phyloP scores from a whole-genome alignment of 148 eudicot genomes.

The Salicornia ramosissima region DNA sequence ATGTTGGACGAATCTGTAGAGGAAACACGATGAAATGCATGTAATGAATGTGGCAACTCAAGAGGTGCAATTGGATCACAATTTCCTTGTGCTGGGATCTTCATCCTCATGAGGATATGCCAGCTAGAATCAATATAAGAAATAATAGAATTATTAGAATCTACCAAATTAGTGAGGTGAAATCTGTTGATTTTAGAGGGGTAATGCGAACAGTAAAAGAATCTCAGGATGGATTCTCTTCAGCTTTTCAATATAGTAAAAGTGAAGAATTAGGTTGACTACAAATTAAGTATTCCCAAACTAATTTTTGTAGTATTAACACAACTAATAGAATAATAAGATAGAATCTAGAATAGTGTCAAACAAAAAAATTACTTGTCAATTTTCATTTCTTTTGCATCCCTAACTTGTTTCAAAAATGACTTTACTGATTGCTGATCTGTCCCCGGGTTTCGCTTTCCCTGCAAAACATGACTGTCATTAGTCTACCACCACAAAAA shows the following conservation, averaged over 20 bases:
- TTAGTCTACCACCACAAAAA: slow-evolving; percentile 1
- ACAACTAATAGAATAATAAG: neutral
- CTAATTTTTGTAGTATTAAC: neutral
- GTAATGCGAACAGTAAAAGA: neutral
- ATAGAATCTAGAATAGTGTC: slow-evolving; percentile 4
- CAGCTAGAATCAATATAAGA: slow-evolving; percentile 43
- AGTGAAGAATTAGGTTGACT: neutral
- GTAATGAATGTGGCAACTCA: slow-evolving; percentile 88
- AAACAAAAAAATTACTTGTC: slow-evolving; percentile 55
- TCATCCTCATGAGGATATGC: slow-evolving; percentile 97
- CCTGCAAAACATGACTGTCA: slow-evolving; percentile 41
- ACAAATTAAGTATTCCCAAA: neutral
- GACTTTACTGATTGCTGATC: slow-evolving; percentile 55
- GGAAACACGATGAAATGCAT: slow-evolving; percentile 75
- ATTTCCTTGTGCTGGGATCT: slow-evolving; percentile 45
- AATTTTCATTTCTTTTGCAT: slow-evolving; percentile 83
- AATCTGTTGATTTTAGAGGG: neutral
- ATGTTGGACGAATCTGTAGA: slow-evolving; percentile 53
- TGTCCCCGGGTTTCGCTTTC: slow-evolving; percentile 90
- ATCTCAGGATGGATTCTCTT: neutral
- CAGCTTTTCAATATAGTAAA: neutral
- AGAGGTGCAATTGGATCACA: slow-evolving; percentile 89
- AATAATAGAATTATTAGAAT: neutral
- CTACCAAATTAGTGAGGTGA: neutral
- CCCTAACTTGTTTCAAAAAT: slow-evolving; percentile 60